A percentile compares a stretch with the other conserved stretches of the same genome.
Conservation (phyloP, 768 basidiomycete genomes). For the Cyclocybe aegerita region DNA sequence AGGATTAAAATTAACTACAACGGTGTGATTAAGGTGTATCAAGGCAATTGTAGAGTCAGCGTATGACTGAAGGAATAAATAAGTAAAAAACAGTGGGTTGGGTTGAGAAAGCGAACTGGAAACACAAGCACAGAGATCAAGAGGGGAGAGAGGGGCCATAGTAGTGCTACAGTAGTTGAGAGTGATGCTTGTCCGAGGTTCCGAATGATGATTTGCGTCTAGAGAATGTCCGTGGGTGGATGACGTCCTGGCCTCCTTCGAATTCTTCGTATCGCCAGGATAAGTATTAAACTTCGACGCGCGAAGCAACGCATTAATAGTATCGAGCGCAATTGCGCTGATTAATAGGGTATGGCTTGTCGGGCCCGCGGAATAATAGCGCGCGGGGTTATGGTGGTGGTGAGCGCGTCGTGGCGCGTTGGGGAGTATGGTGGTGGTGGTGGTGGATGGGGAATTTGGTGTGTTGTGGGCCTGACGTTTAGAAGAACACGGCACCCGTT, state of each 20-base stretch:
- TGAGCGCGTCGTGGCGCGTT: not conserved
- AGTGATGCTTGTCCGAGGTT: conserved; percentile 8
- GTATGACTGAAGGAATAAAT: conserved; percentile 8
- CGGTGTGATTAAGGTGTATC: conserved; percentile 3
- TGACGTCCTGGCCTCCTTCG: conserved; percentile 5
- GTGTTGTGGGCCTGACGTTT: conserved; percentile 21
- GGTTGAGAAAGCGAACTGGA: conserved; percentile 4
- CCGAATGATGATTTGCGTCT: conserved; percentile 3
- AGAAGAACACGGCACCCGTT: conserved; percentile 63
- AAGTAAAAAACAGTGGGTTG: conserved; percentile 14
- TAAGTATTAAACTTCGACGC: conserved; percentile 17
- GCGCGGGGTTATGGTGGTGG: conserved; percentile 5
- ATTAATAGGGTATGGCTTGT: conserved; percentile 16
- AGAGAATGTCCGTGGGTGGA: conserved; percentile 1
- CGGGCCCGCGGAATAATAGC: conserved; percentile 10
- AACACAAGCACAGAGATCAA: not conserved
- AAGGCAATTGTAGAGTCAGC: conserved; percentile 2
- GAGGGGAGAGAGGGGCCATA: conserved; percentile 1
- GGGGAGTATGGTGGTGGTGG: not conserved
- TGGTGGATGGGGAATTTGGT: conserved; percentile 3
- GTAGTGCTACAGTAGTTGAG: conserved; percentile 17
- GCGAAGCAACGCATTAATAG: conserved; percentile 19
- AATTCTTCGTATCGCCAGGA: not conserved
- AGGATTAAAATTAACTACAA: conserved; percentile 20
- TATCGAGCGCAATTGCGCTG: conserved; percentile 2